Evolutionary conservation across 495 filamentous ascomycete genomes (phyloP).

Genomic region (Saxophila tyrrhenica): DNA sequence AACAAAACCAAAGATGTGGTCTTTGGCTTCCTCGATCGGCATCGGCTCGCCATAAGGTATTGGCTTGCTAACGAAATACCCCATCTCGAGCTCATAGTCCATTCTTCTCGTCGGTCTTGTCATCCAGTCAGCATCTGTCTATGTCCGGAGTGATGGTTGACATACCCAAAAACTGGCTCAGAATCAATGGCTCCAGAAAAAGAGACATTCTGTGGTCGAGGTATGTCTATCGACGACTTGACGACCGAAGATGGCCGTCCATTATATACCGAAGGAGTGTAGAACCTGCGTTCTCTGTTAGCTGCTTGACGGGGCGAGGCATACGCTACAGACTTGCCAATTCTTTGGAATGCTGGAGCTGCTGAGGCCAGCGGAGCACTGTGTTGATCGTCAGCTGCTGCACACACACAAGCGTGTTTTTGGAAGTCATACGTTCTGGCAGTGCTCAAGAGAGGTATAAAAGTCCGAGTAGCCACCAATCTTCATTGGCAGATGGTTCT

Average conservation of each 20-base stretch:
- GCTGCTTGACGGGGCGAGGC: no score
- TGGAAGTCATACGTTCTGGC: no score
- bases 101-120: conserved; percentile 10
- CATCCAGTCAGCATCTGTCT: not conserved
- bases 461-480: conserved; percentile 24
- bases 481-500: conserved; percentile 21
- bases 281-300: not conserved
- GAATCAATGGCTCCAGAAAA: conserved; percentile 12
- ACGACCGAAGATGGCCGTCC: conserved; percentile 19
- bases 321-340: conserved; percentile 11
- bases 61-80: conserved; percentile 20
- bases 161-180: conserved; percentile 12
- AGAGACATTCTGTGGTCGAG: conserved; percentile 19
- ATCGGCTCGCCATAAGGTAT: conserved; percentile 17
- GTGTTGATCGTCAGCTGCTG: not conserved
- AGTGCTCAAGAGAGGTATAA: conserved; percentile 29
- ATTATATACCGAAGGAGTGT: conserved; percentile 22
- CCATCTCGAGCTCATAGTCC: conserved; percentile 28
- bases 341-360: conserved; percentile 15
- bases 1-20: conserved; percentile 26
- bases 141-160: no score
- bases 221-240: conserved; percentile 12
- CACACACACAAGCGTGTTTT: no score
- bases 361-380: conserved; percentile 20
- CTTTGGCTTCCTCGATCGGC: conserved; percentile 17